Evolutionary conservation across 2,329 filamentous ascomycete genomes (phyloP).

Genomic region (Seiridium unicorne): DNA sequence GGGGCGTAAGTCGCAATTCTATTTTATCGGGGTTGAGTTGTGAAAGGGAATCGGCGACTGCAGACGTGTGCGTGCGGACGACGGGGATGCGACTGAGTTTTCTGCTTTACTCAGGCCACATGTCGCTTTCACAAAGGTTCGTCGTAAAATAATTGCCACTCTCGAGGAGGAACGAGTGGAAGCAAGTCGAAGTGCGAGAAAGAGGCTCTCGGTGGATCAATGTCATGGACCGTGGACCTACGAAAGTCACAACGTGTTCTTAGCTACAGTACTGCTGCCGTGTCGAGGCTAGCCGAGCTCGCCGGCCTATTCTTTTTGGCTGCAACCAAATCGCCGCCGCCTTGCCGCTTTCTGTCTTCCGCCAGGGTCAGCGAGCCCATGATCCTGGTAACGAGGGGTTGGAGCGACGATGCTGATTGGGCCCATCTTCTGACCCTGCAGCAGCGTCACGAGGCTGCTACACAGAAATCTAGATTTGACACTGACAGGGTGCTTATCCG

Average conservation of each 20-base stretch:
- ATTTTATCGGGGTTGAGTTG: background rate
- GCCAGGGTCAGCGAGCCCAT: background rate
- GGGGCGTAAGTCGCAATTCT: slow-evolving; percentile 1
- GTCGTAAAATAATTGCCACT: background rate
- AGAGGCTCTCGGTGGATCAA: background rate
- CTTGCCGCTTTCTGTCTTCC: background rate
- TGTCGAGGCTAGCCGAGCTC: background rate
- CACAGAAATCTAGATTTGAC: background rate
- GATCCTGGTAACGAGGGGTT: slow-evolving; percentile 5
- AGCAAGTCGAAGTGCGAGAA: slow-evolving; percentile 5
- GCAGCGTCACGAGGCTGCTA: slow-evolving; percentile 2
- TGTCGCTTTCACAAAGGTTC: background rate
- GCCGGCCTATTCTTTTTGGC: background rate
- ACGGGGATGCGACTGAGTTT: background rate
- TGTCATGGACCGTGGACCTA: background rate
- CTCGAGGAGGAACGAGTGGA: slow-evolving; percentile 12
- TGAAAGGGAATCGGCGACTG: background rate
- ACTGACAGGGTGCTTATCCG: background rate
- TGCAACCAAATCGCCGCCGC: slow-evolving; percentile 3
- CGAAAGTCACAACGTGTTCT: slow-evolving; percentile 13
- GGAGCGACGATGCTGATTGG: slow-evolving; percentile 3
- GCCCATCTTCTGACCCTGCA: slow-evolving; percentile 1
- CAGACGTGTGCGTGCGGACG: background rate
- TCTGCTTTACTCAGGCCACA: background rate
- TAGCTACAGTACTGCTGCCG: slow-evolving; percentile 2